phyloP scores from a whole-genome alignment of 352 stramenopile species.

The Globisporangium uncinulatum region DNA sequence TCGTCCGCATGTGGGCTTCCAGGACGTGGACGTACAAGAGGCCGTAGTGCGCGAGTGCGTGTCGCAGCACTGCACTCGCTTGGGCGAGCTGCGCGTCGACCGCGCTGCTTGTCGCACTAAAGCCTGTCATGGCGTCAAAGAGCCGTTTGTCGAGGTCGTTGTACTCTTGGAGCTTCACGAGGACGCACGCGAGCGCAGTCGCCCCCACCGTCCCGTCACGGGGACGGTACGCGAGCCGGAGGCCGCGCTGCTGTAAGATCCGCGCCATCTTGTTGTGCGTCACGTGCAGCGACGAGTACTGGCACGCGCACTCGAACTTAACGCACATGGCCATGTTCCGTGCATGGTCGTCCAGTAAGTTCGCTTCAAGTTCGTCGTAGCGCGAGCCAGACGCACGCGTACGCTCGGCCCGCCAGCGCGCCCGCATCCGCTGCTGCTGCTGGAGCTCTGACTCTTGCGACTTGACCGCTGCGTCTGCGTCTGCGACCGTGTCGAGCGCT shows the following conservation, averaged over 20 bases:
- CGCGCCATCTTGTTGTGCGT: slow-evolving; percentile 53
- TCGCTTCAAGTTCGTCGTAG: slow-evolving; percentile 56
- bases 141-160: slow-evolving; percentile 72
- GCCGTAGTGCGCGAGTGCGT: slow-evolving; percentile 65
- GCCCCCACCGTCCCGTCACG: slow-evolving; percentile 17
- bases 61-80: slow-evolving; percentile 46
- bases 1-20: slow-evolving; percentile 43
- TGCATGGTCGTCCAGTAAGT: slow-evolving; percentile 62
- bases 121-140: slow-evolving; percentile 45
- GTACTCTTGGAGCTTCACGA: slow-evolving; percentile 57
- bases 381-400: slow-evolving; percentile 6
- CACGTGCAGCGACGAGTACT: slow-evolving; percentile 52
- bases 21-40: slow-evolving; percentile 59
- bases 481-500: slow-evolving; percentile 12
- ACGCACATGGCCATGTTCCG: slow-evolving; percentile 67
- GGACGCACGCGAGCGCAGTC: slow-evolving; percentile 58
- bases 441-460: slow-evolving; percentile 21
- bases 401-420: slow-evolving; percentile 10
- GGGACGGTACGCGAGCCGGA: slow-evolving; percentile 39
- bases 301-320: slow-evolving; percentile 64
- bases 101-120: slow-evolving; percentile 14
- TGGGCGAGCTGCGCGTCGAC: slow-evolving; percentile 20
- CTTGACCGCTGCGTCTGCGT: slow-evolving; percentile 11
- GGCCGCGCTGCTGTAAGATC: slow-evolving; percentile 51
- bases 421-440: slow-evolving; percentile 14